Evolutionary conservation across 148 eudicot genomes (phyloP).

Genomic region (Drosera capensis): DNA sequence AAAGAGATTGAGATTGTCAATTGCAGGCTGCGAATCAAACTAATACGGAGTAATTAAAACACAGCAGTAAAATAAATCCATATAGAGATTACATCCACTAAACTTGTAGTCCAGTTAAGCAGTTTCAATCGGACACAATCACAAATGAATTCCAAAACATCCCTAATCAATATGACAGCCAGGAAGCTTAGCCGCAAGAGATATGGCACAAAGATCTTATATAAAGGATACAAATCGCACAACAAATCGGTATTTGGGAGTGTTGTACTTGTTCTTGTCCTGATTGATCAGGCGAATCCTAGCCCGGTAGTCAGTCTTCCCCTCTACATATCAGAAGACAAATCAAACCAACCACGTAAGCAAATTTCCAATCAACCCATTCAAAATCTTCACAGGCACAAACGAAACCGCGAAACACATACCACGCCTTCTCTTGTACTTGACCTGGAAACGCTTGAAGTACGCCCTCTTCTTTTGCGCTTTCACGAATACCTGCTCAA

Average conservation of each 20-base stretch:
- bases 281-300: constrained; percentile 62
- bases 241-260: constrained; percentile 68
- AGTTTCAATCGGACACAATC: too few relatives aligned
- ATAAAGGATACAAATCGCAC: constrained; percentile 62
- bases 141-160: not conserved
- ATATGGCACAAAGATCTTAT: constrained; percentile 1
- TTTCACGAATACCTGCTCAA: constrained; percentile 51
- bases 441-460: constrained; percentile 60
- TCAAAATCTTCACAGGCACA: too few relatives aligned
- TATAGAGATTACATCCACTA: too few relatives aligned
- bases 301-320: constrained; percentile 88
- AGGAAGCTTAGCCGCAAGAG: not conserved
- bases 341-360: too few relatives aligned
- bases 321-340: constrained; percentile 58
- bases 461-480: constrained; percentile 47
- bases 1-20: too few relatives aligned
- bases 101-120: too few relatives aligned
- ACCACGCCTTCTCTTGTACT: constrained; percentile 64
- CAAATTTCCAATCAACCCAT: too few relatives aligned
- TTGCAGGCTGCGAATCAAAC: too few relatives aligned
- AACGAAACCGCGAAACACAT: too few relatives aligned
- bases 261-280: constrained; percentile 89
- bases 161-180: not conserved
- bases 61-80: too few relatives aligned
- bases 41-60: too few relatives aligned